Evolutionary conservation across 176 grass and related monocot species (phyloP).

Genomic region (Ananas comosus): DNA sequence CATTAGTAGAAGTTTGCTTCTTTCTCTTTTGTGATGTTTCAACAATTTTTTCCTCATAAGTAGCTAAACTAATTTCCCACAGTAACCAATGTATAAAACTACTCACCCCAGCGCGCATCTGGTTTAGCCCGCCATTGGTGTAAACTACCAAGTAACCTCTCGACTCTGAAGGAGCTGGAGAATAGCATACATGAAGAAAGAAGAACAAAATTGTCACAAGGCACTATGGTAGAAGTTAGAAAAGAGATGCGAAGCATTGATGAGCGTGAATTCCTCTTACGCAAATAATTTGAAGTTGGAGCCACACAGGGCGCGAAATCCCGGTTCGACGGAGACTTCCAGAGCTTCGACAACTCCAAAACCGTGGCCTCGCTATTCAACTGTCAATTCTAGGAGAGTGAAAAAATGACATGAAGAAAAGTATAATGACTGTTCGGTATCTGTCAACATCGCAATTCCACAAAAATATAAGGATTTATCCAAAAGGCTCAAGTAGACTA

Average conservation of each 20-base stretch:
- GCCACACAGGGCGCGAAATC: conserved; percentile 58
- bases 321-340: conserved; percentile 46
- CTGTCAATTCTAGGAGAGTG: conserved; percentile 59
- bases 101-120: conserved; percentile 97
- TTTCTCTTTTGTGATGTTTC: background rate
- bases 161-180: conserved; percentile 42
- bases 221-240: conserved; percentile 30
- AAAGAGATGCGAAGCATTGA: background rate
- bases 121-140: conserved; percentile 93
- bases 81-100: background rate
- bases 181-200: background rate
- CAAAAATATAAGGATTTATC: background rate
- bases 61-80: background rate
- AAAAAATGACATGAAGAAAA: conserved; percentile 20
- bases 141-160: conserved; percentile 72
- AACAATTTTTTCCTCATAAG: background rate
- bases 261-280: background rate
- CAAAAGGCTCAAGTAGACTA: too few species aligned
- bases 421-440: conserved; percentile 16
- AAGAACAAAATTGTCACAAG: background rate
- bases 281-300: conserved; percentile 14
- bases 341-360: conserved; percentile 33
- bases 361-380: conserved; percentile 28
- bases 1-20: background rate
- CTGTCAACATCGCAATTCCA: conserved; percentile 11